phyloP scores from a whole-genome alignment of 768 basidiomycete genomes.

The Chiua virens region DNA sequence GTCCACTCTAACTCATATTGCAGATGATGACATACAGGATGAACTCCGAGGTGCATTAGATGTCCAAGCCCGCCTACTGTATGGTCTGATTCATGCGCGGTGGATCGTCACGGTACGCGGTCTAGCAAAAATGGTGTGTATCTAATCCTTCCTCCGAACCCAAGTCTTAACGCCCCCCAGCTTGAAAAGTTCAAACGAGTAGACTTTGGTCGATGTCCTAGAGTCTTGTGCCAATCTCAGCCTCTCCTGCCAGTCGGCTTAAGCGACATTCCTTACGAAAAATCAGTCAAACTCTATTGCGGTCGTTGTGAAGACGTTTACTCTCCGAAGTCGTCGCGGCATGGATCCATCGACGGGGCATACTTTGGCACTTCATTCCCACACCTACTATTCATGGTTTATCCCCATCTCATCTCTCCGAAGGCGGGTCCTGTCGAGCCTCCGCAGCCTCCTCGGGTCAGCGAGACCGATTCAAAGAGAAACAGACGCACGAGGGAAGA shows the following conservation, averaged over 20 bases:
- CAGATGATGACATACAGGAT: constrained; percentile 94
- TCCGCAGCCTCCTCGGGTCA: constrained; percentile 23
- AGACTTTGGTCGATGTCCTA: constrained; percentile 97
- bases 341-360: constrained; percentile 97
- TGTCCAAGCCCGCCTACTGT: constrained; percentile 88
- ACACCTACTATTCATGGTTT: constrained; percentile 95
- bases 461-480: constrained; percentile 35
- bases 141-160: not conserved
- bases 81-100: constrained; percentile 94
- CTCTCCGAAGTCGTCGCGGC: constrained; percentile 94
- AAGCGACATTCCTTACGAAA: constrained; percentile 96
- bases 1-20: not conserved
- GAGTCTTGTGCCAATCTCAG: constrained; percentile 92
- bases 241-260: constrained; percentile 96
- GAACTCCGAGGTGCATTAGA: constrained; percentile 90
- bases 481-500: constrained; percentile 57
- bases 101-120: constrained; percentile 97
- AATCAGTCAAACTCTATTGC: constrained; percentile 98
- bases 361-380: constrained; percentile 99
- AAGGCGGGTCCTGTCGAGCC: constrained; percentile 60
- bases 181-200: constrained; percentile 98
- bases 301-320: constrained; percentile 99
- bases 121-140: constrained; percentile 86
- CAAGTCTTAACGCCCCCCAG: constrained; percentile 36
- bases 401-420: constrained; percentile 87